phyloP scores from a whole-genome alignment of 371 early-diverging fungal genomes.

The Mucor lusitanicus region DNA sequence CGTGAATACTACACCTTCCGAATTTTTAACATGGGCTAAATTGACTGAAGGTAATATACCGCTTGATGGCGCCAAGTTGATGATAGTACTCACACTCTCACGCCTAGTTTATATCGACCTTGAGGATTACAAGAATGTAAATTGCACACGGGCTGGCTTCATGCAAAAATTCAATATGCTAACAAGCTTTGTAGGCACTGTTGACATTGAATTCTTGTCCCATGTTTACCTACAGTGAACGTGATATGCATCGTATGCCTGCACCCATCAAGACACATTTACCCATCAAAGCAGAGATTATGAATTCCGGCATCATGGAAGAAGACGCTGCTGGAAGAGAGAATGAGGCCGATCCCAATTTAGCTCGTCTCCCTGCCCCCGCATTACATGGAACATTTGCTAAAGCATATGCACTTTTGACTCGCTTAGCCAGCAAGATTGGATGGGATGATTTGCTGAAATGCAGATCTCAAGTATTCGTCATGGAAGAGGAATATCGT shows the following conservation, averaged over 20 bases:
- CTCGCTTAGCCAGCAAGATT: conserved; percentile 74
- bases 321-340: conserved; percentile 73
- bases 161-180: not conserved
- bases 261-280: conserved; percentile 81
- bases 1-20: conserved; percentile 92
- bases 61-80: not conserved
- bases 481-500: conserved; percentile 98
- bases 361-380: conserved; percentile 84
- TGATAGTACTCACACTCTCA: not conserved
- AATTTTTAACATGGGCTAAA: conserved; percentile 94
- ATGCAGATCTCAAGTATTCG: conserved; percentile 86
- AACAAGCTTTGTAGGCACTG: conserved; percentile 61
- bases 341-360: conserved; percentile 56
- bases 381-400: conserved; percentile 90
- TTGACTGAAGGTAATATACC: conserved; percentile 68
- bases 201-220: conserved; percentile 95
- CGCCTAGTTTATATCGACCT: conserved; percentile 77
- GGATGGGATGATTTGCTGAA: conserved; percentile 96
- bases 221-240: conserved; percentile 93
- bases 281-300: conserved; percentile 73
- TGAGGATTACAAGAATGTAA: conserved; percentile 80
- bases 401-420: conserved; percentile 82
- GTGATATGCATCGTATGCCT: conserved; percentile 91
- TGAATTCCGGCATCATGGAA: conserved; percentile 61
- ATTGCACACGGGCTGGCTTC: not conserved